phyloP scores from a whole-genome alignment of 2,329 filamentous ascomycete genomes.

The Beauveria bassiana region DNA sequence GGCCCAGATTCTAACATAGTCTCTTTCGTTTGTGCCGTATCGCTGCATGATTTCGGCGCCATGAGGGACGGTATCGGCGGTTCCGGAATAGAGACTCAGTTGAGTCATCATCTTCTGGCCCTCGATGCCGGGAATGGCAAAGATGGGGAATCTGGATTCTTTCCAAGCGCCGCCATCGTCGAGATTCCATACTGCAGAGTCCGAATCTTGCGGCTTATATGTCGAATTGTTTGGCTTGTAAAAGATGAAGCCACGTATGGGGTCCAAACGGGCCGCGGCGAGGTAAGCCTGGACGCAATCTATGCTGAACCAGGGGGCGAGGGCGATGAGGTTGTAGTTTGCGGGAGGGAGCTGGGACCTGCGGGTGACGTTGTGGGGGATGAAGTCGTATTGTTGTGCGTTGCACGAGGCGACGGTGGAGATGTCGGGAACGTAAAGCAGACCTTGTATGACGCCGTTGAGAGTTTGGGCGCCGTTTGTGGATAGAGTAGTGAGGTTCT shows the following conservation, averaged over 20 bases:
- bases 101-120: conserved; percentile 64
- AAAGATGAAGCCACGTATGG: conserved; percentile 56
- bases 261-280: conserved; percentile 46
- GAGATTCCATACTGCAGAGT: conserved; percentile 62
- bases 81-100: conserved; percentile 70
- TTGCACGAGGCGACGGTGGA: conserved; percentile 51
- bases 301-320: conserved; percentile 78
- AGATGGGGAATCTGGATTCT: conserved; percentile 68
- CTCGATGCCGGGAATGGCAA: conserved; percentile 63
- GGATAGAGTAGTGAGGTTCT: conserved; percentile 69
- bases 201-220: conserved; percentile 55
- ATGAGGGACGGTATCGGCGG: conserved; percentile 54
- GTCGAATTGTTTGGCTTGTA: conserved; percentile 51
- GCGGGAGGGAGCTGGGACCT: conserved; percentile 58
- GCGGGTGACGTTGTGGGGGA: conserved; percentile 70
- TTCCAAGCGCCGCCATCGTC: conserved; percentile 67
- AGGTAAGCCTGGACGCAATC: conserved; percentile 71
- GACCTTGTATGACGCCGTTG: conserved; percentile 61
- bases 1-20: conserved; percentile 55
- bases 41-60: conserved; percentile 47
- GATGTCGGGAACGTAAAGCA: conserved; percentile 79
- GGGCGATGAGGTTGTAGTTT: conserved; percentile 67
- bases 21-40: conserved; percentile 47
- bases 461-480: conserved; percentile 52
- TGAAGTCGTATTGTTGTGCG: conserved; percentile 52